These are phyloP conservation scores for Trebouxiophyceae sp. DNA, from an alignment of 163 green algal species.

Conservation along the genomic window DNA sequence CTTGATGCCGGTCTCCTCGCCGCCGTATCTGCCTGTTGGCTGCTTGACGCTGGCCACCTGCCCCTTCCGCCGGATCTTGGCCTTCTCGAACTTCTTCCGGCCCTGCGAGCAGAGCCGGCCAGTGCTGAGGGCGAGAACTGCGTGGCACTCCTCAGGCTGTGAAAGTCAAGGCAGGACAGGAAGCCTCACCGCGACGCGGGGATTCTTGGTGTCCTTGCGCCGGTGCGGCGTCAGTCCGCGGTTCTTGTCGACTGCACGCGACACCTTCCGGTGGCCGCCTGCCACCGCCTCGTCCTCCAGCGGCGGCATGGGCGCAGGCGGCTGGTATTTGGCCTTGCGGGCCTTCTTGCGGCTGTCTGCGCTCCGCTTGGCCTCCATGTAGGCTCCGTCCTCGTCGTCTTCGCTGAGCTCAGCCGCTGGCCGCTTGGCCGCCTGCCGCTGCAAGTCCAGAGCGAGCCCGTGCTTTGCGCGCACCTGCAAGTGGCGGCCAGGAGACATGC, in stretches of 20 bases:
- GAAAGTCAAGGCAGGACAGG: not conserved
- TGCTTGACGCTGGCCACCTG: conserved; percentile 59
- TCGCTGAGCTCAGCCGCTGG: conserved; percentile 67
- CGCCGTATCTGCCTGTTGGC: conserved; percentile 59
- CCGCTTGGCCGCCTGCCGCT: conserved; percentile 37
- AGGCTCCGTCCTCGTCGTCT: conserved; percentile 51
- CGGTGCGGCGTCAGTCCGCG: conserved; percentile 88
- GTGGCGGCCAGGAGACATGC: too few species aligned
- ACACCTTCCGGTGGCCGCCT: conserved; percentile 29
- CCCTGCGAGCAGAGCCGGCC: conserved; percentile 37
- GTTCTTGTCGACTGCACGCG: conserved; percentile 86
- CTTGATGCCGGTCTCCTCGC: conserved; percentile 94
- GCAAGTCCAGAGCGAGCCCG: too few species aligned
- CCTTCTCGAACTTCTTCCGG: conserved; percentile 75
- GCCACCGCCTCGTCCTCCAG: conserved; percentile 41
- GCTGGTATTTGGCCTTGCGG: conserved; percentile 30
- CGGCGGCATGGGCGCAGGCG: conserved; percentile 41
- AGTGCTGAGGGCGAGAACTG: too few species aligned
- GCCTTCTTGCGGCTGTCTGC: conserved; percentile 32
- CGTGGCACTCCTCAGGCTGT: too few species aligned
- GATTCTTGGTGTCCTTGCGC: conserved; percentile 91
- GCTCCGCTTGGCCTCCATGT: conserved; percentile 5
- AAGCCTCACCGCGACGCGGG: conserved; percentile 42
- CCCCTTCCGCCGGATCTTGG: conserved; percentile 63
- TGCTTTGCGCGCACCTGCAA: too few species aligned